phyloP scores from a whole-genome alignment of 495 filamentous ascomycete species.

The Xanthoparmelia taractica region DNA sequence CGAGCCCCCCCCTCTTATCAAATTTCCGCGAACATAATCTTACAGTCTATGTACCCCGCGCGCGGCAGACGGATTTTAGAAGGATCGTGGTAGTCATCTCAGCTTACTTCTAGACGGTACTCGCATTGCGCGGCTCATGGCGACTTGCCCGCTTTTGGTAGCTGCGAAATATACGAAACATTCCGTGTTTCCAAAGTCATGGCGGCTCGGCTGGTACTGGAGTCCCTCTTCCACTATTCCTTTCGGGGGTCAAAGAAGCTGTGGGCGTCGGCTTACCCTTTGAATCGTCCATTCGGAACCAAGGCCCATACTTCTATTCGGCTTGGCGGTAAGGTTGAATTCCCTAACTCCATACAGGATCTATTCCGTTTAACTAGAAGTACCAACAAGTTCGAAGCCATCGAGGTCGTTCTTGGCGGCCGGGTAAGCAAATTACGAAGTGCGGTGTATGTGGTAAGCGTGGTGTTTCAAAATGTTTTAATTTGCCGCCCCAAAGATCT shows the following conservation, averaged over 20 bases:
- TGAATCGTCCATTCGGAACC: not conserved
- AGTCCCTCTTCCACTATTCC: too few species aligned
- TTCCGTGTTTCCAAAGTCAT: not conserved
- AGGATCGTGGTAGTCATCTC: not conserved
- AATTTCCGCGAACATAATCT: not conserved
- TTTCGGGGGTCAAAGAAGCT: not conserved
- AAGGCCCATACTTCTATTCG: not conserved
- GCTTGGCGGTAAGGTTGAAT: not conserved
- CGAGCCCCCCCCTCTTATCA: not conserved
- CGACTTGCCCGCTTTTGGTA: conserved; percentile 1
- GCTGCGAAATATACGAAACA: not conserved
- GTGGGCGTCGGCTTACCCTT: not conserved
- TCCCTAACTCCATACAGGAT: too few species aligned
- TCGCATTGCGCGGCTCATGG: not conserved
- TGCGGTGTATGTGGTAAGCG: not conserved
- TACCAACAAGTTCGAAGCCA: not conserved
- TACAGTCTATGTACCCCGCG: conserved; percentile 3
- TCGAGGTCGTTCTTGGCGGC: not conserved
- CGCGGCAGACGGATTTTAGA: conserved; percentile 1
- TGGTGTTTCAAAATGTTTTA: not conserved
- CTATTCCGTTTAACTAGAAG: too few species aligned
- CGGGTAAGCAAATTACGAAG: conserved; percentile 4
- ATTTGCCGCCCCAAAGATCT: conserved; percentile 7
- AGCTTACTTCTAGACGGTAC: not conserved
- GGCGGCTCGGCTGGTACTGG: not conserved